Evolutionary conservation across 2,329 filamentous ascomycete species (phyloP), one percentile per base, ranked within the genome.

Genomic region (Penicillium decumbens): DNA sequence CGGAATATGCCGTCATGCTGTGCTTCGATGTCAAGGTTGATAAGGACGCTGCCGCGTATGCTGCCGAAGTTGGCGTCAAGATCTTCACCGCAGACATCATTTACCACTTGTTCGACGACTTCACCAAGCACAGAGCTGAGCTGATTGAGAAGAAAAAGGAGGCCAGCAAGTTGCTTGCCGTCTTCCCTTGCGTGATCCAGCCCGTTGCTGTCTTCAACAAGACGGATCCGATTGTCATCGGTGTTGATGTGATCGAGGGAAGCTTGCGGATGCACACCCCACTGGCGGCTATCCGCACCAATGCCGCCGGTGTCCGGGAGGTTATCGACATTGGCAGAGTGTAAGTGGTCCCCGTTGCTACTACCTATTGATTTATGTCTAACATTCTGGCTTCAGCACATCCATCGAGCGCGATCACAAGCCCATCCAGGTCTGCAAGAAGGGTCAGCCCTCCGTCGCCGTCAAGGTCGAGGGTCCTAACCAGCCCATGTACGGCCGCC

Each of bases 21-120:
- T 97, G 93, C 72, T 98, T 98, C 80, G 95, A 98, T 70, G 93
- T 98, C 74, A 97, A 96, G 77, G 89, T 98, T 13, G 93, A 98
- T 75, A 97, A 95, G 72, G 93, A 98, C 68, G 93, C 93, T 0
- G 84, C 87, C 58, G 80, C 82, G 8, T 95, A 97, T 63, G 93
- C 93, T 9, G 89, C 96, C 15, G 90, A 97, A 49, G 84, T 95
- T 55, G 90, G 90, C 44, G 88, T 98, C 75, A 97, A 95, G 78
- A 88, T 98, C 63, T 98, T 98, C 77, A 95, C 89, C 3, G 93
- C 95, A 2, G 92, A 98, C 72, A 98, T 98, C 63, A 98, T 98
- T 66, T 98, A 98, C 73, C 93, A 98, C 72, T 78, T 98, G 50
- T 98, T 98, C 70, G 95, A 98, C 72, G 80, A 88, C 57, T 98